phyloP scores from a whole-genome alignment of 2,329 filamentous ascomycete genomes.

The Alternaria tenuissima region DNA sequence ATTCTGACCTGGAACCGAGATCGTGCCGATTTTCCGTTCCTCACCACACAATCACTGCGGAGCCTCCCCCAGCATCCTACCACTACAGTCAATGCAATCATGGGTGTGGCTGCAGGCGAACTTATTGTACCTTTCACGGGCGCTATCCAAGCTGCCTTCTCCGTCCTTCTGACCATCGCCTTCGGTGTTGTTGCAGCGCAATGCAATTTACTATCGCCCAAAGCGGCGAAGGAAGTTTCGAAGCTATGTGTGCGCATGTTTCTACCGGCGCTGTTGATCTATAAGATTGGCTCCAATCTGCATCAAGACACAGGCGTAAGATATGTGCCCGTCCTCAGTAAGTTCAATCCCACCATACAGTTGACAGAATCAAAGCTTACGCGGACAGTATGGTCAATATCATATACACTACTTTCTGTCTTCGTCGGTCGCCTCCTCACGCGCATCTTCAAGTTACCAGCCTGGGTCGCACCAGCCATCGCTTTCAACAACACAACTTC shows the following conservation, averaged over 20 bases:
- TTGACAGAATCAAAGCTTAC: conserved; percentile 14
- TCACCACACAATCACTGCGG: background rate
- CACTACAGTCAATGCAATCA: conserved; percentile 10
- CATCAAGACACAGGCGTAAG: conserved; percentile 56
- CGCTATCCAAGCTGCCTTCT: conserved; percentile 63
- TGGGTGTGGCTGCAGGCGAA: conserved; percentile 37
- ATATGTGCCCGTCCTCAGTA: conserved; percentile 61
- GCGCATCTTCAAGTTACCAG: conserved; percentile 58
- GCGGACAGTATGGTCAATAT: conserved; percentile 59
- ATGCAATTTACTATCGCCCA: conserved; percentile 58
- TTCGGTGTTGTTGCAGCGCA: conserved; percentile 62
- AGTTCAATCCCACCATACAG: background rate
- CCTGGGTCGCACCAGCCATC: conserved; percentile 63
- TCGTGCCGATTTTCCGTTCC: conserved; percentile 7
- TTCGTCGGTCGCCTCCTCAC: conserved; percentile 56
- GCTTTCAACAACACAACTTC: conserved; percentile 67
- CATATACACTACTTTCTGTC: conserved; percentile 61
- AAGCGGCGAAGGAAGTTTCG: conserved; percentile 62
- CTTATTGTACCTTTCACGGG: conserved; percentile 59
- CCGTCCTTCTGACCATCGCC: conserved; percentile 62
- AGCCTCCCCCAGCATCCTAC: background rate
- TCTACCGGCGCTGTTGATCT: conserved; percentile 62
- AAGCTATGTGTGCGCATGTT: conserved; percentile 62
- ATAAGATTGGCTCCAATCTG: conserved; percentile 62
- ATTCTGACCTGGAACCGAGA: background rate